phyloP scores from a whole-genome alignment of 306 rosid genomes.

The Cicer yamashitae region DNA sequence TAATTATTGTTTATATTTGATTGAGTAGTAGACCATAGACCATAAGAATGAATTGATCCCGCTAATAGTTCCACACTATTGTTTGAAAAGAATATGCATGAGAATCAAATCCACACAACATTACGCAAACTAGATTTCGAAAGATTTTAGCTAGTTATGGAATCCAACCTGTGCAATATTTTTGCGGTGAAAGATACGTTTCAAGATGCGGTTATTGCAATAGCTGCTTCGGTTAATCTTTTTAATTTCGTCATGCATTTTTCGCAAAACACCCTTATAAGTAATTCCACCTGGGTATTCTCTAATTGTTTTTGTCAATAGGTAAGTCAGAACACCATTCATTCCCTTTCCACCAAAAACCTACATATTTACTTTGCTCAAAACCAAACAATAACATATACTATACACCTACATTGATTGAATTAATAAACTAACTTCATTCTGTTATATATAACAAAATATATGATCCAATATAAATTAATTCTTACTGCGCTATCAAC shows the following conservation, averaged over 20 bases:
- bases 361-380: constrained; percentile 44
- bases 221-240: constrained; percentile 40
- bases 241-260: constrained; percentile 42
- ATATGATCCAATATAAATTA: not conserved
- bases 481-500: constrained; percentile 69
- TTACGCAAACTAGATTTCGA: not conserved
- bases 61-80: not conserved
- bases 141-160: not conserved
- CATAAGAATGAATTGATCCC: not conserved
- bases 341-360: constrained; percentile 57
- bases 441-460: too few relatives aligned
- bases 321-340: constrained; percentile 80
- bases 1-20: too few relatives aligned
- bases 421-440: not conserved
- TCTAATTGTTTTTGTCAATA: constrained; percentile 49
- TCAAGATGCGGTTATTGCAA: constrained; percentile 46
- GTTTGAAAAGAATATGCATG: not conserved
- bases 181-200: constrained; percentile 49
- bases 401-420: constrained; percentile 44
- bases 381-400: not conserved
- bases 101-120: not conserved
- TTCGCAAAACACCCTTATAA: constrained; percentile 51
- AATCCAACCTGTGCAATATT: constrained; percentile 58
- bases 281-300: constrained; percentile 40
- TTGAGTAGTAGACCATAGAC: too few relatives aligned